Base-by-base conservation (phyloP, 345 rosid species). In the Erysimum cheiranthoides region DNA sequence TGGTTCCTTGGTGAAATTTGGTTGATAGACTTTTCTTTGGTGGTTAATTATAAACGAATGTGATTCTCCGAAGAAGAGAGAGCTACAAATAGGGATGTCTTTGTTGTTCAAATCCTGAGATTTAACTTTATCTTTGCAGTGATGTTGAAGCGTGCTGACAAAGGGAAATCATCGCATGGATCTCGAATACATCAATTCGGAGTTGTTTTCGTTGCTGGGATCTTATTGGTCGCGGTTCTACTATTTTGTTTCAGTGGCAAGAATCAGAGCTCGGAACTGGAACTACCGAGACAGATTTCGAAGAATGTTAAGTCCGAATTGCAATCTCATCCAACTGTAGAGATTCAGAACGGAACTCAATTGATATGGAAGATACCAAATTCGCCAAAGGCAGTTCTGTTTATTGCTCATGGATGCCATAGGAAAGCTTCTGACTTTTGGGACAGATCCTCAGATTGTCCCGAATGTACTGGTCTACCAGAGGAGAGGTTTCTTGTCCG, bases 371-470 rank as follows among this genome's bases (percentile, higher is more conserved):
- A 87, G 80, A 82, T 92, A 76, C 97, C 99, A 0, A 81, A 83
- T 28, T 89, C 86, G 11, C 90, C 97, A 1, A 92, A 85, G 61
- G 99, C 91, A 14, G 89, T 89, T 81, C 84, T 95, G 52, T 89
- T 95, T 79, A 39, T 89, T 13, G 97, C 93, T 75, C 99, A 95
- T 69, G 99, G 99, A 50, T 95, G 99, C 62, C 67, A 85, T 28
- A 90, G 97, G 40, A 87, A 84, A 80, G 98, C 99, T 63, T 71
- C 17, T 10, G 83, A 89, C 82, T 95, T 95, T 65, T 92, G 97
- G 98, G 97, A 95, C 64, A 89, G 68, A 51, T 90, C 97, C 73
- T 68, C 84, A 30, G 68, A 79, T 74, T 92, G 97, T 68, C 80
- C 81, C 11, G 39, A 83, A 2, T 95, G 97, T 73, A 53, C 87